Evolutionary conservation across 352 stramenopile genomes (phyloP).

Genomic region (Pythium dissimile): DNA sequence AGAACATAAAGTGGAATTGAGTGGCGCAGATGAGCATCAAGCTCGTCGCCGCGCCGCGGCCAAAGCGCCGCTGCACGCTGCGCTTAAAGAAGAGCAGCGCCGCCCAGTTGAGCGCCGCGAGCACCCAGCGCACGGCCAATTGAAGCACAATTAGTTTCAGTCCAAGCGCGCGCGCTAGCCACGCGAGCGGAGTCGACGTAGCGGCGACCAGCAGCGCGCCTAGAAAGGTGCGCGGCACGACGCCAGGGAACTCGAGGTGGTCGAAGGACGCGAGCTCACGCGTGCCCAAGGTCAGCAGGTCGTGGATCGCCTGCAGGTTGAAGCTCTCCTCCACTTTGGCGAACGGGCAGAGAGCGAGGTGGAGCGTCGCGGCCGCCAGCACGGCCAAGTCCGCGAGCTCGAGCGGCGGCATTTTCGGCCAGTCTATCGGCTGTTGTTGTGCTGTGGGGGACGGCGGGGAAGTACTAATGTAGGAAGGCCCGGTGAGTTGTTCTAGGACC

Average conservation of each 20-base stretch:
- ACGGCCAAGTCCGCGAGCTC: slow-evolving; percentile 34
- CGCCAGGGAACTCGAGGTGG: slow-evolving; percentile 96
- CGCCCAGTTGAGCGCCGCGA: slow-evolving; percentile 55
- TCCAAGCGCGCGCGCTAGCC: slow-evolving; percentile 11
- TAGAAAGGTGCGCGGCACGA: slow-evolving; percentile 97
- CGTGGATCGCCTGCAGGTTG: slow-evolving; percentile 97
- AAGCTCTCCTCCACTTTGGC: slow-evolving; percentile 98
- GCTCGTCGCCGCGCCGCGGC: slow-evolving; percentile 60
- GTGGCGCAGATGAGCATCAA: slow-evolving; percentile 86
- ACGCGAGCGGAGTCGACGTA: slow-evolving; percentile 41
- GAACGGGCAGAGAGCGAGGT: slow-evolving; percentile 63
- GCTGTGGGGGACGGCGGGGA: too few relatives aligned
- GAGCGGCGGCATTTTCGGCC: not conserved
- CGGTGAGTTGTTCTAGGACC: too few relatives aligned
- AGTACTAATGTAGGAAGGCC: too few relatives aligned
- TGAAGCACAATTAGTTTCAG: slow-evolving; percentile 57
- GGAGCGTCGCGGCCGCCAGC: slow-evolving; percentile 32
- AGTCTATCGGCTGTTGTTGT: too few relatives aligned
- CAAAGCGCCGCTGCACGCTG: slow-evolving; percentile 51
- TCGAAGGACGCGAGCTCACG: slow-evolving; percentile 82
- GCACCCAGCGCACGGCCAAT: slow-evolving; percentile 47
- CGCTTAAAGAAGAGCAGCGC: slow-evolving; percentile 65
- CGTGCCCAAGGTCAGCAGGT: slow-evolving; percentile 86
- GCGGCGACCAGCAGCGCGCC: slow-evolving; percentile 71
- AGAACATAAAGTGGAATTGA: slow-evolving; percentile 99